Percentiles rank a stretch among this genome's conserved stretches.
These are phyloP conservation scores for Lithospermum erythrorhizon DNA, from an alignment of 257 asterid species.

Conservation along the genomic window DNA sequence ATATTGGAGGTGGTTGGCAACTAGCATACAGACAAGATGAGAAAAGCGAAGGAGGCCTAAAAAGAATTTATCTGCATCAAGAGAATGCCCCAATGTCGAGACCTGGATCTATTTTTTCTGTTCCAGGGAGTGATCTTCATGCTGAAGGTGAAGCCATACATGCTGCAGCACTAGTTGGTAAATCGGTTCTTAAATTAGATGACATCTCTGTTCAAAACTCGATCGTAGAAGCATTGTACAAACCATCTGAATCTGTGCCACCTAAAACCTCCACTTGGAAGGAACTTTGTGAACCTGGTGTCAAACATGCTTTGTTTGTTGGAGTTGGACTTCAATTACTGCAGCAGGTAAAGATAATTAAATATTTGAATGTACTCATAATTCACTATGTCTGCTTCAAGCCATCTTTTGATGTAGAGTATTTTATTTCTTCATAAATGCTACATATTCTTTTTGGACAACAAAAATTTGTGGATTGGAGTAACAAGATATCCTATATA, in stretches of 20 bases:
- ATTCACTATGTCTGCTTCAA: too few species aligned
- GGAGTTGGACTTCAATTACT: constrained; percentile 14
- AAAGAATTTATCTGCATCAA: constrained; percentile 15
- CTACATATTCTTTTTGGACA: too few species aligned
- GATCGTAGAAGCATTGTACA: constrained; percentile 10
- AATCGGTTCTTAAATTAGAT: constrained; percentile 13
- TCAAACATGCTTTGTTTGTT: constrained; percentile 12
- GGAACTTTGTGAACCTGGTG: constrained; percentile 14
- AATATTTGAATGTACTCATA: too few species aligned
- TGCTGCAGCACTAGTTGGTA: constrained; percentile 18
- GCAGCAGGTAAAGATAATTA: constrained; percentile 12
- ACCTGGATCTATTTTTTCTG: constrained; percentile 14
- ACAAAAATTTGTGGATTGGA: too few species aligned
- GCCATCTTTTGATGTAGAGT: too few species aligned
- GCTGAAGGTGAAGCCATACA: constrained; percentile 11
- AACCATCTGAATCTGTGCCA: constrained; percentile 10
- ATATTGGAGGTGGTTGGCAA: constrained; percentile 21
- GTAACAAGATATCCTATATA: too few species aligned
- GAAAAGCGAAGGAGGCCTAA: constrained; percentile 14
- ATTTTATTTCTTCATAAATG: too few species aligned
- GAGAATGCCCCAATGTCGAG: constrained; percentile 10
- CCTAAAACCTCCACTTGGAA: constrained; percentile 6
- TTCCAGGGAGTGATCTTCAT: constrained; percentile 10
- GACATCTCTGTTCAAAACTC: constrained; percentile 2
- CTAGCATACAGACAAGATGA: constrained; percentile 17